Evolutionary conservation across 345 rosid species (phyloP).

Genomic region (Syzygium jambos): DNA sequence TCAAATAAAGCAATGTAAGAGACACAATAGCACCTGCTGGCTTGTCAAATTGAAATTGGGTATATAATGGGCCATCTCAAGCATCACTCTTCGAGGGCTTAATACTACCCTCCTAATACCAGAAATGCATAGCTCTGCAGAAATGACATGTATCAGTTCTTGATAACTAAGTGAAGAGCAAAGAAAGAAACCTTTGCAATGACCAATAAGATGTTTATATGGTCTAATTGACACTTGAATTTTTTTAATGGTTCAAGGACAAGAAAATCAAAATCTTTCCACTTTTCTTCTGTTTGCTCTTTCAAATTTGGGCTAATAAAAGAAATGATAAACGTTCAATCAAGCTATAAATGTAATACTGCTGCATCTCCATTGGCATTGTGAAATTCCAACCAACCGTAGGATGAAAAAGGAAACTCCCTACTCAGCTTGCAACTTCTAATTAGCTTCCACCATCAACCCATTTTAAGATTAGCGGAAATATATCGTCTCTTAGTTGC

Average conservation of each 20-base stretch:
- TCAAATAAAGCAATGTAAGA: neutral
- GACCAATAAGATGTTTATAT: neutral
- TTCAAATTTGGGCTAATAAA: neutral
- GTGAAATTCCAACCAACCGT: neutral
- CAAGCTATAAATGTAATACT: neutral
- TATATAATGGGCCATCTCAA: constrained; percentile 43
- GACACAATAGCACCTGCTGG: constrained; percentile 56
- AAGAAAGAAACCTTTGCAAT: neutral
- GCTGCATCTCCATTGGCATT: neutral
- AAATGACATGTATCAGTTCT: neutral
- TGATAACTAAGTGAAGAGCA: neutral
- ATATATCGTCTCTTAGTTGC: neutral
- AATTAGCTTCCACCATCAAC: neutral
- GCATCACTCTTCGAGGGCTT: constrained; percentile 66
- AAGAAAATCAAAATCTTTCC: neutral
- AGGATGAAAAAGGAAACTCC: neutral
- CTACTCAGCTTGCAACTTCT: neutral
- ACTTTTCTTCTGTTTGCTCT: neutral
- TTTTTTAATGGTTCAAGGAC: neutral
- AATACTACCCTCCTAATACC: constrained; percentile 32
- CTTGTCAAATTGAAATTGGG: constrained; percentile 60
- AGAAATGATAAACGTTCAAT: neutral
- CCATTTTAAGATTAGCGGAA: neutral
- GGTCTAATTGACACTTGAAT: neutral
- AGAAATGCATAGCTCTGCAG: constrained; percentile 37